Evolutionary conservation across 83 land plant species (phyloP), one percentile per base, ranked within the genome.

Genomic region (Picea abies): DNA sequence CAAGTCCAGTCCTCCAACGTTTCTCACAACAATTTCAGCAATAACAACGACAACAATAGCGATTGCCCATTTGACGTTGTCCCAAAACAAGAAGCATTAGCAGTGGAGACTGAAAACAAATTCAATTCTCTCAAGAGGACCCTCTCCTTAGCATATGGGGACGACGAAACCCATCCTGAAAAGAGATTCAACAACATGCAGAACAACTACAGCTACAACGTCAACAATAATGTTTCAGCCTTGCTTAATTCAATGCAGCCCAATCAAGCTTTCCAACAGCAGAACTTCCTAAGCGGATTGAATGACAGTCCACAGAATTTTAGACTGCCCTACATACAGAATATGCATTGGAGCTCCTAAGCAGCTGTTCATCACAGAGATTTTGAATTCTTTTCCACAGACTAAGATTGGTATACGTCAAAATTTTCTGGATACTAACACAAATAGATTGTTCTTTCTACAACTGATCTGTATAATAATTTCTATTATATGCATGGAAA

Each of bases 121-220:
- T 52, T 76, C 29, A 76, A 44, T 49, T 76, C 78, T 10, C 78
- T 76, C 78, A 76, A 76, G 60, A 76, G 78, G 60, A 76, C 78
- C 60, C n/a, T 76, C 4, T 76, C 78, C 20, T 76, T 76, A 12
- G 73, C 73, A 32, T 76, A 76, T 49, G 47, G 78, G 60, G 78
- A 76, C 8, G 78, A 76, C 11, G 60, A 41, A 49, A 20, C 22
- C 29, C 25, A 76, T 22, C 78, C 56, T 14, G n/a, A 10, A 76
- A 76, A 76, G 56, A 52, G 78, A 69, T 69, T 32, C 29, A 76
- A 76, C 78, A n/a, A n/a, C 47, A 25, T 20, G 67, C 67, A 64
- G 67, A 44, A 76, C 78, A 76, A 49, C 41, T 41, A 76, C 60
- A 76, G 22, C 60, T 76, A 44, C 78, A 76, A 47, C 58, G n/a